Conservation (phyloP, 208 protist genomes). For the Trypanosoma mega region DNA sequence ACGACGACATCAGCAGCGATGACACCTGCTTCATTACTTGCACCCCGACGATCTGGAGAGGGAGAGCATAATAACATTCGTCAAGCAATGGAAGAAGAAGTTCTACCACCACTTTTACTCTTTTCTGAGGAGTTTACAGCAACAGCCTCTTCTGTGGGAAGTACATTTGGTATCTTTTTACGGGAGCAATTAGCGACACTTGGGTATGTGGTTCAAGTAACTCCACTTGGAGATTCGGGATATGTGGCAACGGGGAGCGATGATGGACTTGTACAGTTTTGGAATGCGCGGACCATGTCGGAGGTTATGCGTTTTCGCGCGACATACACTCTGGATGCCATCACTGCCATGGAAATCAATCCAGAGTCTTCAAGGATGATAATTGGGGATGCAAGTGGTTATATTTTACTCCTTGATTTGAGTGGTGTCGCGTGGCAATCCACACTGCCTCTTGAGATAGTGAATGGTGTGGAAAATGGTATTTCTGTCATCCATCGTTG, state of each 20-base stretch:
- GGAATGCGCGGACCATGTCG: slow-evolving; percentile 49
- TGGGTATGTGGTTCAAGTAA: slow-evolving; percentile 48
- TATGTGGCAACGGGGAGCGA: slow-evolving; percentile 70
- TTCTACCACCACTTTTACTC: slow-evolving; percentile 22
- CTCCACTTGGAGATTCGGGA: slow-evolving; percentile 28
- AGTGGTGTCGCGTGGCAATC: slow-evolving; percentile 25
- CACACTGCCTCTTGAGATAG: slow-evolving; percentile 22
- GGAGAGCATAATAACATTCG: not conserved
- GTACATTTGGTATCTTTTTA: slow-evolving; percentile 19
- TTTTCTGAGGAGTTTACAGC: slow-evolving; percentile 25
- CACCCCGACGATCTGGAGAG: not conserved
- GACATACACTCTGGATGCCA: slow-evolving; percentile 48
- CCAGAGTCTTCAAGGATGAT: slow-evolving; percentile 27
- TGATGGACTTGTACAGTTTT: slow-evolving; percentile 81
- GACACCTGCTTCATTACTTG: not conserved
- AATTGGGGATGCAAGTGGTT: slow-evolving; percentile 57
- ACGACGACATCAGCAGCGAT: too few relatives aligned
- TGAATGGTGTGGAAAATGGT: slow-evolving; percentile 19
- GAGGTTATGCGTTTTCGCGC: slow-evolving; percentile 72
- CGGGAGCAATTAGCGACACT: slow-evolving; percentile 26
- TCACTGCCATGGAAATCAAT: slow-evolving; percentile 53
- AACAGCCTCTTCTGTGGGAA: not conserved
- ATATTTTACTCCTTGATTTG: slow-evolving; percentile 61
- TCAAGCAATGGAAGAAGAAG: not conserved
- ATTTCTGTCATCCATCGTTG: slow-evolving; percentile 64